phyloP scores from a whole-genome alignment of 306 rosid genomes.

The Dalbergia cultrata region DNA sequence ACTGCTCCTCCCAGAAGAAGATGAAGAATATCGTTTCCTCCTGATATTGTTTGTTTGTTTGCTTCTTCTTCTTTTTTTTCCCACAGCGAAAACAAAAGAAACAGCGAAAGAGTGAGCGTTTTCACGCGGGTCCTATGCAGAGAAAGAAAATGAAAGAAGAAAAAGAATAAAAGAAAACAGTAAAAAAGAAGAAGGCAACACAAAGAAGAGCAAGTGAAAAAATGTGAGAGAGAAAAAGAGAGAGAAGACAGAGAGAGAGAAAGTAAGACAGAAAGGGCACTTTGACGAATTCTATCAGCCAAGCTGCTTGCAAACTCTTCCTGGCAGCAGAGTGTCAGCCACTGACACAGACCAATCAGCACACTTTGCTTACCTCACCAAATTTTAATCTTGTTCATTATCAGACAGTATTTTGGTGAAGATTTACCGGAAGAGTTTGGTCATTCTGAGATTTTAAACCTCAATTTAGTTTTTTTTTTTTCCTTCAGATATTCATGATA shows the following conservation, averaged over 20 bases:
- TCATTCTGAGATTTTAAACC: no score
- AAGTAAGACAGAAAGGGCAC: no score
- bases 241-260: neutral
- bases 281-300: no score
- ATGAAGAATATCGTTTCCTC: constrained; percentile 32
- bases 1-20: neutral
- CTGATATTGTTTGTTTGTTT: constrained; percentile 31
- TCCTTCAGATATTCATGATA: no score
- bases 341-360: no score
- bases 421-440: no score
- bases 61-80: neutral
- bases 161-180: neutral
- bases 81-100: constrained; percentile 35
- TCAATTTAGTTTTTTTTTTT: no score
- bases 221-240: constrained; percentile 12
- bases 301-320: no score
- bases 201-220: neutral
- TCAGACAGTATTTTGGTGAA: no score
- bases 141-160: neutral
- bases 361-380: no score
- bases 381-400: no score
- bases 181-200: neutral
- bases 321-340: no score
- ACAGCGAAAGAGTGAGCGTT: neutral
- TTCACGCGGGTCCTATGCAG: neutral